Conservation (phyloP, 352 stramenopile genomes). For the Phytophthora chlamydospora region DNA sequence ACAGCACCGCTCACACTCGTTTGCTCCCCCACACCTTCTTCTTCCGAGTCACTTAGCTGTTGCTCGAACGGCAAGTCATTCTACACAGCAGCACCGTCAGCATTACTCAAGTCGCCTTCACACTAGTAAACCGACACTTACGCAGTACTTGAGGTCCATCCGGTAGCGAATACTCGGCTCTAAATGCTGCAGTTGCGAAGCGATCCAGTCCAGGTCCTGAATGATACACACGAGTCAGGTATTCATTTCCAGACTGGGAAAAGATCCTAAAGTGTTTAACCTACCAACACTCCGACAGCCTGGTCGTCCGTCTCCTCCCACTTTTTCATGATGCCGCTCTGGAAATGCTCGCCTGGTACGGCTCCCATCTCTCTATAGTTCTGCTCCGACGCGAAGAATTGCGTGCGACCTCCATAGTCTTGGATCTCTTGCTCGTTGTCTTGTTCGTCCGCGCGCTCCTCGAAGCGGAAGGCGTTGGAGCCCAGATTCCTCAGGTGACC, state of each 20-base stretch:
- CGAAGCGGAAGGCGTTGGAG: slow-evolving; percentile 80
- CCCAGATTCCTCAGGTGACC: slow-evolving; percentile 46
- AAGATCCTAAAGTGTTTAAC: not conserved
- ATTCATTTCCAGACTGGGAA: not conserved
- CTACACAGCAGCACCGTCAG: slow-evolving; percentile 21
- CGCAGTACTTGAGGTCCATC: slow-evolving; percentile 80
- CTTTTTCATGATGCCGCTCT: slow-evolving; percentile 65
- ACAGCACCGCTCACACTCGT: not conserved
- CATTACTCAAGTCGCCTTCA: slow-evolving; percentile 2
- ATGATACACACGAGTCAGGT: not conserved
- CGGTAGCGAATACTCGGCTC: slow-evolving; percentile 58
- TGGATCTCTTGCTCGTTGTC: slow-evolving; percentile 25
- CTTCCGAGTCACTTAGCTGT: slow-evolving; percentile 8
- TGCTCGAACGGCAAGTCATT: slow-evolving; percentile 48
- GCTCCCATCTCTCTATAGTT: slow-evolving; percentile 49
- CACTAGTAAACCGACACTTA: slow-evolving; percentile 34
- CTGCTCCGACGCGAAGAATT: slow-evolving; percentile 74
- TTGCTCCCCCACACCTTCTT: slow-evolving; percentile 10
- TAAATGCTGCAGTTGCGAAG: slow-evolving; percentile 54
- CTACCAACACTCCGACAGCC: slow-evolving; percentile 50
- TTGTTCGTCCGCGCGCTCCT: slow-evolving; percentile 34
- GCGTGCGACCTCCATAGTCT: slow-evolving; percentile 32
- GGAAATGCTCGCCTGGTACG: slow-evolving; percentile 57
- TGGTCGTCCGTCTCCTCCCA: slow-evolving; percentile 63
- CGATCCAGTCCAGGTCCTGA: slow-evolving; percentile 79